Base-by-base conservation (phyloP, 345 rosid species). In the Dovyalis caffra region DNA sequence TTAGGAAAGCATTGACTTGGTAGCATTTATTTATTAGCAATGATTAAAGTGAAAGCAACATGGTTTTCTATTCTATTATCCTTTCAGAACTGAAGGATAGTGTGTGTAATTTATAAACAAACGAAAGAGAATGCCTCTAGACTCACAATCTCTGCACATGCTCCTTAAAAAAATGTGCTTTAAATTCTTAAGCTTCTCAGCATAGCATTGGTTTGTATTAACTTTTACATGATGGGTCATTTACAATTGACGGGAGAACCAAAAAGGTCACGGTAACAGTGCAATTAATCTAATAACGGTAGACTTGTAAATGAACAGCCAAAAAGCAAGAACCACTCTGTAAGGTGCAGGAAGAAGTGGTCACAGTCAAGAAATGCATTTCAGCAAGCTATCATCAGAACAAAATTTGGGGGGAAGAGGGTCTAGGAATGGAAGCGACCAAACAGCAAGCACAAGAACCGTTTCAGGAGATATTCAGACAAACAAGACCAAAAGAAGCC, bases 371-470 rank as follows among this genome's bases (percentile, higher is more conserved):
- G 29, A 66, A 34, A 67, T 21, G 7, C 40, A 40, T 57, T 18
- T 37, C 32, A 64, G 34, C 62, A 37, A 38, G 60, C 16, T 68
- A 76, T 58, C 35, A 57, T 71, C 65, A 64, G 61, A 76, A 53
- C n/a, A 34, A 25, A n/a, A 56, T 31, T 20, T 2, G 47, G 47
- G 33, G 21, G 2, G 34, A 35, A 2, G 34, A 18, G 33, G 14
- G 5, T 40, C n/a, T 0, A 33, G 34, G n/a, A 53, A 60, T 34
- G 60, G 65, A 63, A 61, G 67, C 40, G 10, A 34, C 32, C 49
- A 29, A 70, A 68, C 14, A 74, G 45, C 20, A 68, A 11, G 47
- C 11, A 29, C 25, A 25, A 43, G 43, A 34, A 33, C 23, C 37
- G 25, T 6, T 57, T 53, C 51, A 74, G n/a, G 64, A 74, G 43